Evolutionary conservation across 2,329 filamentous ascomycete genomes (phyloP), one percentile per base, ranked within the genome.

Genomic region (Fonsecaea pugnacius): DNA sequence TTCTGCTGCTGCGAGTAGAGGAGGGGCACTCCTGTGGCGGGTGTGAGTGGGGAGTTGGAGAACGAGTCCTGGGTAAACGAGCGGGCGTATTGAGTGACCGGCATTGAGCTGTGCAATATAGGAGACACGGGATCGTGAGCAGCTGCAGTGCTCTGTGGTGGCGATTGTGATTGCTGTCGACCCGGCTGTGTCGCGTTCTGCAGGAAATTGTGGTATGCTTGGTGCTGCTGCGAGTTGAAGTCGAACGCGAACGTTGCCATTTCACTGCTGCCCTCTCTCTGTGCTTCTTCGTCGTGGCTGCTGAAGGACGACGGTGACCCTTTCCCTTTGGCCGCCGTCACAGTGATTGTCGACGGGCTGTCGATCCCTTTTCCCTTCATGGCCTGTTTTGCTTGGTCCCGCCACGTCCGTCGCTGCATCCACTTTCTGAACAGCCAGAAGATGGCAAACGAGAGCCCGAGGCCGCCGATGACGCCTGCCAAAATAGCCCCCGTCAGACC

Each of bases 391-490:
- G 33, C 43, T 16, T 62, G 64, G 21, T 58, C 27, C 14, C 62
- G 48, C 50, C 60, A 51, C 51, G 33, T 43, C 5, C 64, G 50
- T 21, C 64, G 58, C 33, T 65, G 66, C 55, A 55, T 32, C 27
- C 51, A 65, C 40, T 58, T 68, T 8, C 64, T 43, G 27, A 66
- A 53, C 18, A 58, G 24, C 60, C 67, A 71, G 57, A 61, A 66
- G 32, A 63, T n/a, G 2, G 63, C 30, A 43, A 70, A 70, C 3
- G 60, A 60, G 6, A 72, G 35, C 43, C 62, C 70, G 16, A 71
- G 65, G 10, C 76, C 76, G 2, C 70, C 74, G 1, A 75, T 65
- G 1, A 79, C 60, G 6, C 77, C 70, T 12, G 66, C 70, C 2
- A 73, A 24, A 18, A 73, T 68, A 4, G 70, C 70, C 18, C 71